phyloP scores from a whole-genome alignment of 225 moss, liverwort and hornwort genomes.

The Asterella californica region DNA sequence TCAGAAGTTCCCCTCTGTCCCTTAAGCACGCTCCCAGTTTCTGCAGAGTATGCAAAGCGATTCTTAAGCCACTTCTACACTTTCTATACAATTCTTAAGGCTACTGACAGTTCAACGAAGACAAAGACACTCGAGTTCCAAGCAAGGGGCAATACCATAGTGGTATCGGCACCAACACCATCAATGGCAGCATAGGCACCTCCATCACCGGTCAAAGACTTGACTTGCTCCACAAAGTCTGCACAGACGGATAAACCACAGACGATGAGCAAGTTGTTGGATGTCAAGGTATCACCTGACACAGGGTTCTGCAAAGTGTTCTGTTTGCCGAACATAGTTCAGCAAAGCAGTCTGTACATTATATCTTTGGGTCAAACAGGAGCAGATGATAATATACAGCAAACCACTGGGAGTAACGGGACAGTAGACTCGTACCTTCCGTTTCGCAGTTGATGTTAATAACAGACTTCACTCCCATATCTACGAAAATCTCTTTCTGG shows the following conservation, averaged over 20 bases:
- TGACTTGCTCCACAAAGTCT: slow-evolving; percentile 53
- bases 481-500: slow-evolving; percentile 48
- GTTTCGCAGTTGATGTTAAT: slow-evolving; percentile 65
- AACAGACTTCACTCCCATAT: slow-evolving; percentile 61
- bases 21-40: slow-evolving; percentile 37
- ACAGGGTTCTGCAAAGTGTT: too few relatives aligned
- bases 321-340: neutral
- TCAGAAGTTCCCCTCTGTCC: slow-evolving; percentile 35
- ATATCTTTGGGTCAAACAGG: neutral
- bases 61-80: neutral
- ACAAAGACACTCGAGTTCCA: neutral
- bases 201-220: slow-evolving; percentile 52
- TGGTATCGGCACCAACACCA: slow-evolving; percentile 63
- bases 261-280: neutral
- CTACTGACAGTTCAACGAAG: neutral
- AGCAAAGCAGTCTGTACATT: neutral
- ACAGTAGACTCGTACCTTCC: slow-evolving; percentile 39
- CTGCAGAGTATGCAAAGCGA: slow-evolving; percentile 1
- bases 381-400: neutral
- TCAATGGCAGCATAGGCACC: slow-evolving; percentile 69
- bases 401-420: neutral
- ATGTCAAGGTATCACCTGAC: neutral
- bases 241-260: neutral
- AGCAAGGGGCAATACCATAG: slow-evolving; percentile 43
- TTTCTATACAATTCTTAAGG: neutral